phyloP scores from a whole-genome alignment of 352 stramenopile genomes.

The Phytophthora multivora region DNA sequence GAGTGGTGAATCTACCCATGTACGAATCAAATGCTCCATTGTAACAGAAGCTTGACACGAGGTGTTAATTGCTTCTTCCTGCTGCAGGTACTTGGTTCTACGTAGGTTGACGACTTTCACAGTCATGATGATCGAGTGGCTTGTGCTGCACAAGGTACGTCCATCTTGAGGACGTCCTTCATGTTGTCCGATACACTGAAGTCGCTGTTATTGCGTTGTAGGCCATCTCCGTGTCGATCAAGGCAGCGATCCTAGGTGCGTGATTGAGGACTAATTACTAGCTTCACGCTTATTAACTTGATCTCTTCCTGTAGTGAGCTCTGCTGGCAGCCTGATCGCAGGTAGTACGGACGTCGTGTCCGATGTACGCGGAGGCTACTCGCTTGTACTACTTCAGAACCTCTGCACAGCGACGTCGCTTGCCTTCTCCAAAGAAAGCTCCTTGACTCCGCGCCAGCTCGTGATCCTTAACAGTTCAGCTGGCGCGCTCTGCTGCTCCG shows the following conservation, averaged over 20 bases:
- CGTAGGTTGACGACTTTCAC: conserved; percentile 75
- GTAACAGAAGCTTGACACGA: not conserved
- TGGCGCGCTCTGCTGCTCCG: conserved; percentile 48
- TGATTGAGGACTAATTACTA: not conserved
- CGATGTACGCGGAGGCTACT: conserved; percentile 48
- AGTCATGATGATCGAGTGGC: conserved; percentile 78
- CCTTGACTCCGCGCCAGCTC: conserved; percentile 52
- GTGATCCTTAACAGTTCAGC: conserved; percentile 62
- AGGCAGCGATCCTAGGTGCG: conserved; percentile 65
- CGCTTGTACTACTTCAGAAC: conserved; percentile 72
- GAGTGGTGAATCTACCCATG: conserved; percentile 79
- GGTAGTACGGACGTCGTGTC: conserved; percentile 58
- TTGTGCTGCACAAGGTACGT: conserved; percentile 66
- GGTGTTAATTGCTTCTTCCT: not conserved
- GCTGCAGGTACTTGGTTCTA: conserved; percentile 60
- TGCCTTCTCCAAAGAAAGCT: conserved; percentile 70
- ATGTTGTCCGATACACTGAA: not conserved
- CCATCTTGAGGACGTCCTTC: not conserved
- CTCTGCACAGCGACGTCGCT: conserved; percentile 66
- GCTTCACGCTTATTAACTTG: conserved; percentile 8
- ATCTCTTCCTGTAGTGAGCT: conserved; percentile 47
- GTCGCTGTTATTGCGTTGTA: conserved; percentile 6
- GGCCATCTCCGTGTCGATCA: conserved; percentile 54
- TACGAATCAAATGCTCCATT: conserved; percentile 19
- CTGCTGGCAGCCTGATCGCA: conserved; percentile 59